Conservation (phyloP, 768 basidiomycete genomes). For the Termitomyces sp. region DNA sequence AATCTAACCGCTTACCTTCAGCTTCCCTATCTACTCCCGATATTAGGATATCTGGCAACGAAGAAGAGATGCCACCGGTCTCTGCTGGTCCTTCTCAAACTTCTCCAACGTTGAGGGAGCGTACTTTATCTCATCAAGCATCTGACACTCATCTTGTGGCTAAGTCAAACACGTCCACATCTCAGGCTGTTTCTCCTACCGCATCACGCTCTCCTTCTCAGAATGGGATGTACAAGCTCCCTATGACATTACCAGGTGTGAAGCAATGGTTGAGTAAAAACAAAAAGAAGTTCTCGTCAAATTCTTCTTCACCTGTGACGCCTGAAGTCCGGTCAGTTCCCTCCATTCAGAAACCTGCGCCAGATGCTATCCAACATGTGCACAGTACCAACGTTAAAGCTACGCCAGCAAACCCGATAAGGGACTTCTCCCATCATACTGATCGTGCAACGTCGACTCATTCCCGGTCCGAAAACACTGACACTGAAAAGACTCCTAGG, state of each 20-base stretch:
- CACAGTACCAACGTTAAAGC: slow-evolving; percentile 52
- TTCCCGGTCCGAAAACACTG: slow-evolving; percentile 21
- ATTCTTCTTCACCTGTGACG: slow-evolving; percentile 19
- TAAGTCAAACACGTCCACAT: slow-evolving; percentile 43
- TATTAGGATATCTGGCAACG: slow-evolving; percentile 34
- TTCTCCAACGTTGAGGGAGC: slow-evolving; percentile 49
- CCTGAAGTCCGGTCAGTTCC: slow-evolving; percentile 27
- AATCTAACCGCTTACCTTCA: slow-evolving; percentile 51
- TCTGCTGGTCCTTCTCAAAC: slow-evolving; percentile 39
- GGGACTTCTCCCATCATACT: slow-evolving; percentile 16
- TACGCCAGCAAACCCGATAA: slow-evolving; percentile 44
- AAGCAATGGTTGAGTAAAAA: slow-evolving; percentile 73
- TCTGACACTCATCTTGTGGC: slow-evolving; percentile 63
- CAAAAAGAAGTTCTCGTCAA: slow-evolving; percentile 47
- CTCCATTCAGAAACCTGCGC: slow-evolving; percentile 56
- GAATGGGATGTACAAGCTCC: slow-evolving; percentile 44
- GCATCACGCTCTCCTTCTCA: slow-evolving; percentile 33
- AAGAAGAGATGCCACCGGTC: slow-evolving; percentile 44
- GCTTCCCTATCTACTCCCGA: slow-evolving; percentile 42
- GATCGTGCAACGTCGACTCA: slow-evolving; percentile 6
- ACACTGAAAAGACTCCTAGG: slow-evolving; percentile 37
- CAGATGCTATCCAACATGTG: slow-evolving; percentile 61
- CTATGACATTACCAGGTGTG: slow-evolving; percentile 72
- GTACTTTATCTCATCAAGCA: slow-evolving; percentile 60
- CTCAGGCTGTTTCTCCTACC: slow-evolving; percentile 39